Evolutionary conservation across 2,329 filamentous ascomycete species (phyloP), one percentile per base, ranked within the genome.

Genomic region (Colletotrichum destructivum): DNA sequence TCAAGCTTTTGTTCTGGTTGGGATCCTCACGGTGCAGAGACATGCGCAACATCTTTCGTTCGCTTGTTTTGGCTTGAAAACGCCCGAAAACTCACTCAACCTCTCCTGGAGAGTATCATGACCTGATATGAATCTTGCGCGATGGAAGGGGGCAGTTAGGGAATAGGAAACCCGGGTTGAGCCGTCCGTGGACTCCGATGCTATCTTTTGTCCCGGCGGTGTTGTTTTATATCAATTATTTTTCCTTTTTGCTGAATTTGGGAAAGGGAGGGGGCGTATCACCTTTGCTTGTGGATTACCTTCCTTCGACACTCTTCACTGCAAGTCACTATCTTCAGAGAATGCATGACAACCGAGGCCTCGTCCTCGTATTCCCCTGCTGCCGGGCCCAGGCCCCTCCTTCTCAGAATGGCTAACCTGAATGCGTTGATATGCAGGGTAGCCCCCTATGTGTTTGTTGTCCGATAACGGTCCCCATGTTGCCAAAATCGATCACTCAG

Each of bases 401-500:
- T 44, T 47, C 18, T 35, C 35, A n/a, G 15, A 15, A 42, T 13
- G 16, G n/a, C 15, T 47, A 7, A 26, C 12, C 21, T 63, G 18
- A 8, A 21, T 18, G 31, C 31, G 21, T n/a, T 42, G 40, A 31
- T 9, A 44, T 44, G 35, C 8, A 11, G 21, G 11, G 52, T 46
- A 13, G 31, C 18, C 31, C 31, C 6, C 7, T 7, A 8, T 8
- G 31, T 31, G 31, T 31, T 31, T 31, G 31, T 31, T 31, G 31
- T 31, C 31, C 2, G 4, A 31, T 31, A 3, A 31, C 4, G 31
- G 8, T 31, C 31, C 7, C 8, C 31, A 51, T 84, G 66, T 65
- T 81, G 79, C 1, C 79, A 80, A 13, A 80, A 82, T 62, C 84
- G 82, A 6, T 75, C 75, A 38, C 79, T 79, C 15, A 77, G 77